Conservation (phyloP, 768 basidiomycete species). For the Infundibulicybe gibba region DNA sequence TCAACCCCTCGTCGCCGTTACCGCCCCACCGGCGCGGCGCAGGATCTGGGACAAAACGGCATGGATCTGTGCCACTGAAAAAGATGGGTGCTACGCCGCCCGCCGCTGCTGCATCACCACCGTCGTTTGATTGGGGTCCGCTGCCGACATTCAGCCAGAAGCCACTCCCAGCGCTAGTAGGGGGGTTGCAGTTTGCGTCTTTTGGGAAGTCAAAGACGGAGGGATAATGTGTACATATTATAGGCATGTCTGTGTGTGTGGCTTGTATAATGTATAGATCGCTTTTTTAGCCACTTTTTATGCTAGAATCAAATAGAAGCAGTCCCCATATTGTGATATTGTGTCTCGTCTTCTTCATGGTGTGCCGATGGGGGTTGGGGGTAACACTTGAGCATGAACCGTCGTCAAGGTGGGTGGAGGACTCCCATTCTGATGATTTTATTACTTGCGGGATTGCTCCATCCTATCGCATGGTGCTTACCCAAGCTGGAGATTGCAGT, state of each 20-base stretch:
- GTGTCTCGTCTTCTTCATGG: background rate
- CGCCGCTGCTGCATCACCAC: slow-evolving; percentile 16
- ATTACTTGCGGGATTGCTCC: too few relatives aligned
- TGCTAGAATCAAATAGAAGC: too few relatives aligned
- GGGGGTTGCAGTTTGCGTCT: too few relatives aligned
- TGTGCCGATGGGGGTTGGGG: background rate
- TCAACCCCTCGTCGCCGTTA: slow-evolving; percentile 30
- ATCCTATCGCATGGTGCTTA: too few relatives aligned
- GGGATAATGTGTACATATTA: background rate
- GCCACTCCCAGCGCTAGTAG: background rate
- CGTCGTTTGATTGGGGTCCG: slow-evolving; percentile 58
- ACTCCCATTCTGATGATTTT: too few relatives aligned
- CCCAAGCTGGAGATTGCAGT: too few relatives aligned
- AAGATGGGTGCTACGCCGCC: slow-evolving; percentile 22
- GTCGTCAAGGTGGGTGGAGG: too few relatives aligned
- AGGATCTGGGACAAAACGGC: slow-evolving; percentile 30
- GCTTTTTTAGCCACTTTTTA: too few relatives aligned
- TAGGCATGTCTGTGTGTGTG: too few relatives aligned
- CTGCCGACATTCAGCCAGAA: slow-evolving; percentile 37
- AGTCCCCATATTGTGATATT: background rate
- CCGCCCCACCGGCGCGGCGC: slow-evolving; percentile 29
- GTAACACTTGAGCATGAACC: too few relatives aligned
- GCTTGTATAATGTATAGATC: too few relatives aligned
- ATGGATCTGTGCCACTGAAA: slow-evolving; percentile 34
- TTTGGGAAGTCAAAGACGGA: too few relatives aligned